Evolutionary conservation across 108 stramenopile species (phyloP).

Genomic region (Pseudonitzschia multistriata): DNA sequence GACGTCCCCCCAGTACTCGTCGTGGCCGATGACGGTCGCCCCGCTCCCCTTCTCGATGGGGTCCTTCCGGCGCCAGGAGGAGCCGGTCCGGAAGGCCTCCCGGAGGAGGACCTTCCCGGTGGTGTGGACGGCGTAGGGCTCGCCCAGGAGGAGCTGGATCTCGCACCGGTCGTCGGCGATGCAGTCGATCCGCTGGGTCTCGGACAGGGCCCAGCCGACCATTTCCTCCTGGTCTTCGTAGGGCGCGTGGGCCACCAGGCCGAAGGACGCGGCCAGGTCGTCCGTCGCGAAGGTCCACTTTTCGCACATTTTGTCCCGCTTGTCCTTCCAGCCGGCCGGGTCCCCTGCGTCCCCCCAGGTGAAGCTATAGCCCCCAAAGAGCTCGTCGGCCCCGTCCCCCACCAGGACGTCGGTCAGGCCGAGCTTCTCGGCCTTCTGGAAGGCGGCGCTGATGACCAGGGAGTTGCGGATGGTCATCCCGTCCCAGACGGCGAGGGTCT

Average conservation of each 20-base stretch:
- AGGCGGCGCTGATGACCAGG: slow-evolving; percentile 49
- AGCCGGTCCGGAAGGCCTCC: slow-evolving; percentile 56
- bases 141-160: slow-evolving; percentile 1
- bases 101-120: slow-evolving; percentile 56
- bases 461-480: slow-evolving; percentile 54
- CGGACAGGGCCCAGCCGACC: slow-evolving; percentile 39
- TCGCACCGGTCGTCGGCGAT: slow-evolving; percentile 17
- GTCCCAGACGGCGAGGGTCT: slow-evolving; percentile 40
- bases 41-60: slow-evolving; percentile 59
- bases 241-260: slow-evolving; percentile 35
- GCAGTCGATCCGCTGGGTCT: slow-evolving; percentile 39
- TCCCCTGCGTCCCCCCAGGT: slow-evolving; percentile 42
- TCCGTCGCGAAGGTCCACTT: slow-evolving; percentile 55
- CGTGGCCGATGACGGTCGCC: slow-evolving; percentile 47
- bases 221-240: slow-evolving; percentile 27
- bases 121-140: slow-evolving; percentile 8
- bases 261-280: slow-evolving; percentile 38
- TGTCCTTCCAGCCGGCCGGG: slow-evolving; percentile 42
- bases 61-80: slow-evolving; percentile 62
- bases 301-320: slow-evolving; percentile 55
- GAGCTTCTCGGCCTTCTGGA: slow-evolving; percentile 32
- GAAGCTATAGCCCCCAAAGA: slow-evolving; percentile 66
- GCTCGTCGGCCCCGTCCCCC: slow-evolving; percentile 62
- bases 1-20: slow-evolving; percentile 39
- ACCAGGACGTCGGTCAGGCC: slow-evolving; percentile 45